These are phyloP conservation scores for Dysphania ambrosioides DNA, from an alignment of 148 eudicot species.

Conservation along the genomic window DNA sequence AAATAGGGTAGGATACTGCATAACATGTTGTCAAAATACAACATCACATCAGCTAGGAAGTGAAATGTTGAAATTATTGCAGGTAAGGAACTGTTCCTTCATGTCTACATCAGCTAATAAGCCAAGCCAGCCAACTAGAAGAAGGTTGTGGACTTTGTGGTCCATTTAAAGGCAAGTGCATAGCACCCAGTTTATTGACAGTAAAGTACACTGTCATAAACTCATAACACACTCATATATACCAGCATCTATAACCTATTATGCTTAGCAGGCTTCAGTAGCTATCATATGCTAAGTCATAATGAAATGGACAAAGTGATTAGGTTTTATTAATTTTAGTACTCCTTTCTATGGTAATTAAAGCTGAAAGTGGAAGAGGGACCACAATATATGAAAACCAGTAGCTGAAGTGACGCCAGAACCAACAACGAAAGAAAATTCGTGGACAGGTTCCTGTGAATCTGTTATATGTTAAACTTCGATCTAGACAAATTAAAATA, in stretches of 20 bases:
- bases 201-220: too few species aligned
- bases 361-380: not conserved
- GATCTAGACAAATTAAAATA: too few species aligned
- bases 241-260: not conserved
- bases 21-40: too few species aligned
- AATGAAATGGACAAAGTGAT: too few species aligned
- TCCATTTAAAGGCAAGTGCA: not conserved
- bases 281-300: constrained; percentile 9
- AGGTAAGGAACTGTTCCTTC: not conserved
- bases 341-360: not conserved
- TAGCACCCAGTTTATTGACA: not conserved
- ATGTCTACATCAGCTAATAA: not conserved
- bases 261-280: not conserved
- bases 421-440: not conserved
- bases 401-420: constrained; percentile 8
- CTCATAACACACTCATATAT: too few species aligned
- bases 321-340: not conserved
- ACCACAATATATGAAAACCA: constrained; percentile 4
- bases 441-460: too few species aligned
- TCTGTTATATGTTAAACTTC: too few species aligned
- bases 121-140: too few species aligned
- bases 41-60: too few species aligned
- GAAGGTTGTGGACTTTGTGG: too few species aligned
- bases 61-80: not conserved
- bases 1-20: too few species aligned